Evolutionary conservation across 192 early-diverging fungal species (phyloP), one percentile per base, ranked within the genome.

Genomic region (Backusella morwellensis): DNA sequence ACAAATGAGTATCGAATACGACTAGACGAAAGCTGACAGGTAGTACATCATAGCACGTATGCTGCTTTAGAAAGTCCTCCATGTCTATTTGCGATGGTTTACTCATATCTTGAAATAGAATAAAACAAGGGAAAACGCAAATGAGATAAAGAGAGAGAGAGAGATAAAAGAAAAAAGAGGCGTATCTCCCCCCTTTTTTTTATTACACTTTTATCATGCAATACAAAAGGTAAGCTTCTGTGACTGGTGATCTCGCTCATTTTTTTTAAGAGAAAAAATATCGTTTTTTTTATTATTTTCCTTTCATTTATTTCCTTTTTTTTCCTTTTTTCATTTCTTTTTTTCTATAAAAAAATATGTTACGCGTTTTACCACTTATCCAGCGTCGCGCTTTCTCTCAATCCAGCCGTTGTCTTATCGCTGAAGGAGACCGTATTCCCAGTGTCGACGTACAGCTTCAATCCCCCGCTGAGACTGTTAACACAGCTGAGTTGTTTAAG

Each of bases 21-120:
- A 97, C 94, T 35, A 97, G 82, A 69, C 95, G 91, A 80, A 92
- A 95, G 77, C 92, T 93, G 41, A 94, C 93, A 40, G 95, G 95
- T 66, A 97, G 86, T 70, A 97, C 90, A 82, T 97, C 96, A 76
- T 97, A 97, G 29, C 94, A 92, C 1, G 93, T 91, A 81, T 95
- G 91, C 69, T 93, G 88, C 75, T 93, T 94, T 68, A 96, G 84
- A 69, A 94, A 92, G 4, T 78, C 36, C 17, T 78, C 68, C 50
- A 86, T 76, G 5, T 75, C 50, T 15, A 56, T 68, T 34, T 76
- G 77, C 21, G 74, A 56, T 50, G 35, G 50, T 73, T 36, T 75
- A 34, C n/a, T 70, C 17, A 44, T 41, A 34, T 73, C 9, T 36
- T 15, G 1, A 50, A 35, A 52, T 35, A 34, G 32, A 26, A 29